Base-by-base conservation (phyloP, 2,329 filamentous ascomycete species). In the Fusarium coffeatum region DNA sequence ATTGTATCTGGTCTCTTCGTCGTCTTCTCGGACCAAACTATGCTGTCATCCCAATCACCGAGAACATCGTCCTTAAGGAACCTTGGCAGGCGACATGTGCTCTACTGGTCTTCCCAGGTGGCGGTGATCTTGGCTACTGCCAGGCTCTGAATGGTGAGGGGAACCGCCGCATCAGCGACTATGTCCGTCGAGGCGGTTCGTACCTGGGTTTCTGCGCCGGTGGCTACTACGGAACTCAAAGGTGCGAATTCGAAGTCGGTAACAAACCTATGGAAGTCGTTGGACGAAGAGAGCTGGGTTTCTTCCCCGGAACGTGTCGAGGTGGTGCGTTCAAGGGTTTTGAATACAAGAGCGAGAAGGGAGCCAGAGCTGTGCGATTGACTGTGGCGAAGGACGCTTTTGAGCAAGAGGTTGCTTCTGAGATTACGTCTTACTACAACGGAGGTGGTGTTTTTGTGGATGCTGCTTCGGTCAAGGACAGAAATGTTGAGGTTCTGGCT, bases 151-250 rank as follows among this genome's bases (percentile, higher is more conserved):
- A 98, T 78, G 96, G 96, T 37, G 85, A 89, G 55, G 96, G 95
- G 2, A 99, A 98, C 79, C 87, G 91, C 37, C 87, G 88, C 70
- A 98, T 99, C 78, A 84, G 86, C 58, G 91, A 95, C 72, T 99
- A 92, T 76, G 93, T 99, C 51, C 92, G 93, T 63, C 86, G 88
- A 30, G 96, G 96, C 28, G 96, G 96, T 18, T 85, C 88, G 1
- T 99, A 96, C 77, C 86, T 99, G 3, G 96, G 96, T 1, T 90
- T 99, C 74, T 99, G 96, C 78, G 96, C 96, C 4, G 96, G 96
- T 8, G 96, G 92, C 13, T 99, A 99, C 81, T 99, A 97, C 75
- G 96, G 92, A 23, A 90, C 87, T 71, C 84, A 86, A 41, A 86
- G 85, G 68, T 98, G 95, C 77, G 96, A 99, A 78, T 99, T 98